Evolutionary conservation across 495 filamentous ascomycete genomes (phyloP).

Genomic region (Neurospora sp.): DNA sequence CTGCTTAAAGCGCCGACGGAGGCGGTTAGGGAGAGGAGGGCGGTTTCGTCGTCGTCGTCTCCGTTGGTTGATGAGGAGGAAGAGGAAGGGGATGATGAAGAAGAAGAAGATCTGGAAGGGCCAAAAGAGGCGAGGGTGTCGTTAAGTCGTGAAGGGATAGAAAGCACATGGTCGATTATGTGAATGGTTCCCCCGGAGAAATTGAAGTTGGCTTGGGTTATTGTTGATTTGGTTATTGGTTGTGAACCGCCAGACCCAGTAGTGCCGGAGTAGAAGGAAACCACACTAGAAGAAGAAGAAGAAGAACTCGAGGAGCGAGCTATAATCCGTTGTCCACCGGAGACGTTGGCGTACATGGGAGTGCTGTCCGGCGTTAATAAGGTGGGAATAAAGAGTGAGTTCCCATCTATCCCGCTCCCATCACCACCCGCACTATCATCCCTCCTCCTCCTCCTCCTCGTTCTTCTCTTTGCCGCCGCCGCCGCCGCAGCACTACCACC

Average conservation of each 20-base stretch:
- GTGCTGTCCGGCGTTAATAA: constrained; percentile 32
- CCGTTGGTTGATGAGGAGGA: background rate
- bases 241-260: constrained; percentile 6
- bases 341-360: constrained; percentile 33
- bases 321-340: constrained; percentile 32
- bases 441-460: background rate
- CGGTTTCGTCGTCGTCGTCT: constrained; percentile 10
- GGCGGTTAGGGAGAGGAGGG: constrained; percentile 36
- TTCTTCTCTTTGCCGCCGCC: background rate
- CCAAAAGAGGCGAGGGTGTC: constrained; percentile 22
- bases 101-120: background rate
- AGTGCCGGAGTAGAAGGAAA: constrained; percentile 29
- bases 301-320: constrained; percentile 6
- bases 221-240: constrained; percentile 1
- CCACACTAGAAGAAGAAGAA: background rate
- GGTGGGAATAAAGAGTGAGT: constrained; percentile 44
- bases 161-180: constrained; percentile 50
- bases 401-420: background rate
- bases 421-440: background rate
- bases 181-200: constrained; percentile 58
- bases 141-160: constrained; percentile 43
- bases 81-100: background rate
- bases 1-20: constrained; percentile 44
- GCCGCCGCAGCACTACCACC: background rate
- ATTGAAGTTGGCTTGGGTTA: constrained; percentile 36